Evolutionary conservation across 1,284 basidiomycete species (phyloP), one percentile per base, ranked within the genome.

Genomic region (Malassezia equina): DNA sequence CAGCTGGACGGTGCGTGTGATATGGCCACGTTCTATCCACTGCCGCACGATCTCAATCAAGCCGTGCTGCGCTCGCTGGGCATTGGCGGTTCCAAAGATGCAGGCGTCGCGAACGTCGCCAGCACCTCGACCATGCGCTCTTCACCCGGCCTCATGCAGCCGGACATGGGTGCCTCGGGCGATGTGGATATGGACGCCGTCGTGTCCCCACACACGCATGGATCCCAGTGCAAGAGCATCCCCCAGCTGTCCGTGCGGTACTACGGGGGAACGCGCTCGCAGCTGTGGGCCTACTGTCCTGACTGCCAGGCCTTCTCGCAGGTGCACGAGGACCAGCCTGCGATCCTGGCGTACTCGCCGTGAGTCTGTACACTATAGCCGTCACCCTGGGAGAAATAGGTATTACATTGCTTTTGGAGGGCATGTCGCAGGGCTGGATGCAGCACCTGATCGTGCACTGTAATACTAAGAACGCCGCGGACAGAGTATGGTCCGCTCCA

Each of bases 281-380:
- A 69, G 31, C 59, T 69, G 17, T 69, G 67, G 67, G 63, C 65
- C 3, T 61, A 55, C 24, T 69, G 67, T 32, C 63, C 60, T 4
- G 67, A 57, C 29, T 53, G 59, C 31, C 53, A 55, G 11, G 50
- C 53, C 11, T 59, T 52, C 34, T 45, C 49, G 9, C 51, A 59
- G 19, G 58, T 59, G 12, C 53, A 49, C 21, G 55, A 51, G 15
- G 40, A 42, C 45, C 42, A 51, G 31, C 52, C 47, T 12, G 52
- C 33, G 7, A 9, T 31, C 7, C 46, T 55, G 13, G 41, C 29
- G 13, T 55, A 55, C 24, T 55, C 52, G 3, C 52, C 52, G 3
- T 55, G 24, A 46, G n/a, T 32, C 17, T 32, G 19, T 46, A 23
- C 27, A 46, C 27, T 28, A 33, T 46, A 44, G 24, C 28, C 24